These are phyloP conservation scores for Coriolopsis trogii DNA, from an alignment of 1,284 basidiomycete species.

Conservation along the genomic window DNA sequence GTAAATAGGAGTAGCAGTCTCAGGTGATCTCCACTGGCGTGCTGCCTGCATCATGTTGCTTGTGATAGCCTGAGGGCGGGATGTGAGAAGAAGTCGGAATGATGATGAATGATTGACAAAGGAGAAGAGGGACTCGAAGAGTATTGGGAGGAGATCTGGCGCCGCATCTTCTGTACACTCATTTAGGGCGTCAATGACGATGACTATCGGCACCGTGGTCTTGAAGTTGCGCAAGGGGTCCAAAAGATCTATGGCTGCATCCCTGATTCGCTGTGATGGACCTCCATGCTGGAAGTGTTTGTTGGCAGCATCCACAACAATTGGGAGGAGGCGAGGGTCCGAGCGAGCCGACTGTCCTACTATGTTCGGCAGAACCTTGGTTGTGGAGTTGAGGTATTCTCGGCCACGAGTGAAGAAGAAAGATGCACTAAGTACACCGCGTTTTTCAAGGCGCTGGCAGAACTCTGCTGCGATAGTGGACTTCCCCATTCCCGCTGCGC, in stretches of 20 bases:
- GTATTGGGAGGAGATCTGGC: too few relatives aligned
- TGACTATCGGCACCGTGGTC: neutral
- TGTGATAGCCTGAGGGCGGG: too few relatives aligned
- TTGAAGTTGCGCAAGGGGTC: neutral
- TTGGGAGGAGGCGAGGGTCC: neutral
- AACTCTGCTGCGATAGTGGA: neutral
- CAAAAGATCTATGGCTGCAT: neutral
- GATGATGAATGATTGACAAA: too few relatives aligned
- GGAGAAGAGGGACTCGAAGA: too few relatives aligned
- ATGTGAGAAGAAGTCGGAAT: too few relatives aligned
- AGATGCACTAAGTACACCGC: neutral
- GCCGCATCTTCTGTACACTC: neutral
- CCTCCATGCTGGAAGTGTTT: neutral
- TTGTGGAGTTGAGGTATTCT: neutral
- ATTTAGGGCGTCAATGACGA: neutral
- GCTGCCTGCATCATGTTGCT: too few relatives aligned
- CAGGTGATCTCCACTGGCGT: too few relatives aligned
- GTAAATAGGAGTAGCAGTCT: too few relatives aligned
- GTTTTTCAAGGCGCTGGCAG: neutral
- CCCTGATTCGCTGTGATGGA: neutral
- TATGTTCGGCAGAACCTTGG: neutral
- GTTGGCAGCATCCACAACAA: neutral
- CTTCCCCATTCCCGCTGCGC: neutral
- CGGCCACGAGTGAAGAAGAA: neutral
- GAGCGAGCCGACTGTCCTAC: neutral